These are phyloP conservation scores for Nothophaeocryptopus gaeumannii DNA, from an alignment of 2,329 filamentous ascomycete genomes.

Conservation along the genomic window DNA sequence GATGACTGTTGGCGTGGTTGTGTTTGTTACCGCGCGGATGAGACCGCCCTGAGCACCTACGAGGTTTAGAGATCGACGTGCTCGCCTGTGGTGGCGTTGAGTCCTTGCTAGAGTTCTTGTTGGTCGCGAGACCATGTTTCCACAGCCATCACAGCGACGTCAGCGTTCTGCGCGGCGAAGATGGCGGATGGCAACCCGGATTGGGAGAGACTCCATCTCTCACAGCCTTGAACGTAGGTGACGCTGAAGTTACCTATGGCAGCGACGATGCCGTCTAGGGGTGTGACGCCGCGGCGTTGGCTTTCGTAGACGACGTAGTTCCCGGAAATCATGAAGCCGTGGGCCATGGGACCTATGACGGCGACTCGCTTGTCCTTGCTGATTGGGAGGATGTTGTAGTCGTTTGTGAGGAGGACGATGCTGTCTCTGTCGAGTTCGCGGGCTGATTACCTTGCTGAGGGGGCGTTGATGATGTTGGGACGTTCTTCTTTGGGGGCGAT, in stretches of 20 bases:
- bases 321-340: constrained; percentile 70
- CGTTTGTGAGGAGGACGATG: constrained; percentile 71
- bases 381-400: constrained; percentile 61
- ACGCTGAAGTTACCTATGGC: constrained; percentile 58
- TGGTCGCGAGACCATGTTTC: constrained; percentile 76
- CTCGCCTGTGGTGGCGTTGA: constrained; percentile 74
- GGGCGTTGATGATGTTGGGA: constrained; percentile 60
- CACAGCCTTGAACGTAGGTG: constrained; percentile 67
- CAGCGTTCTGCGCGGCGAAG: constrained; percentile 62
- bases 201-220: constrained; percentile 69
- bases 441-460: constrained; percentile 58
- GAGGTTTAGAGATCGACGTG: constrained; percentile 69
- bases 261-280: constrained; percentile 65
- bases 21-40: constrained; percentile 64
- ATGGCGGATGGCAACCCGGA: constrained; percentile 66
- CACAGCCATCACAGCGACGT: constrained; percentile 70
- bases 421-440: constrained; percentile 65
- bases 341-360: constrained; percentile 72
- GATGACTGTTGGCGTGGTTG: constrained; percentile 65
- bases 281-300: constrained; percentile 64
- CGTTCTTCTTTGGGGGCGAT: constrained; percentile 57
- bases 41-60: constrained; percentile 68
- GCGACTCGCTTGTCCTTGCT: constrained; percentile 64
- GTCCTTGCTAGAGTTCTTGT: constrained; percentile 64
- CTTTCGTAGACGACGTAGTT: constrained; percentile 69